phyloP scores from a whole-genome alignment of 1,139 yeast genomes.

The Pichia terricola region DNA sequence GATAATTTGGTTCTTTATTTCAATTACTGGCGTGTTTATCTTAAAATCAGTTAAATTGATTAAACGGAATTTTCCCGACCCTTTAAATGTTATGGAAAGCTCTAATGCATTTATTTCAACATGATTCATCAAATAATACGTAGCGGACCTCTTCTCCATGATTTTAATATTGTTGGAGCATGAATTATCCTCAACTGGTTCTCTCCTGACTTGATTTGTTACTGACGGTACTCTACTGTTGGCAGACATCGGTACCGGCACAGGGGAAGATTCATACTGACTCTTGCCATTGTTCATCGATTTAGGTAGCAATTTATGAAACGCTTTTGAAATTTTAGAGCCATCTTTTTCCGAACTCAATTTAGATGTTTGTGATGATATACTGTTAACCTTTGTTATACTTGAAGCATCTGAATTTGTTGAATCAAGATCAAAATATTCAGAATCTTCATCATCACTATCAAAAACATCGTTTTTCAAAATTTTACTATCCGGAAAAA shows the following conservation, averaged over 20 bases:
- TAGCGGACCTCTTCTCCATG: constrained; percentile 57
- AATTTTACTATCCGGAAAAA: constrained; percentile 22
- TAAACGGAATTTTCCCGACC: constrained; percentile 55
- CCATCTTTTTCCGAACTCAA: background rate
- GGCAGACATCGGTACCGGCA: background rate
- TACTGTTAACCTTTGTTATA: background rate
- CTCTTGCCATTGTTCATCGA: background rate
- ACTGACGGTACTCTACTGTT: no score
- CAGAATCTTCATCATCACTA: constrained; percentile 5
- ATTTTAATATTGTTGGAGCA: constrained; percentile 24
- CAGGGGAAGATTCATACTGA: background rate
- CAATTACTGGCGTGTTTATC: constrained; percentile 55
- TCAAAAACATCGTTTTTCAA: constrained; percentile 16
- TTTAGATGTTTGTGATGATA: background rate
- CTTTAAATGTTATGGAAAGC: constrained; percentile 66
- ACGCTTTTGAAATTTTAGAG: constrained; percentile 7
- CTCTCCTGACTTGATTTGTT: background rate
- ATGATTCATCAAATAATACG: constrained; percentile 33
- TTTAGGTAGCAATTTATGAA: constrained; percentile 8
- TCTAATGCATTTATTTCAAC: constrained; percentile 45
- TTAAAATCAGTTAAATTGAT: constrained; percentile 66
- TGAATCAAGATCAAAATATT: constrained; percentile 3
- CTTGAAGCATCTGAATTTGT: constrained; percentile 1
- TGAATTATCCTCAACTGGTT: background rate
- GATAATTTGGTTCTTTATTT: constrained; percentile 64